Base-by-base conservation (phyloP, 345 rosid species). In the Kernera saxatilis region DNA sequence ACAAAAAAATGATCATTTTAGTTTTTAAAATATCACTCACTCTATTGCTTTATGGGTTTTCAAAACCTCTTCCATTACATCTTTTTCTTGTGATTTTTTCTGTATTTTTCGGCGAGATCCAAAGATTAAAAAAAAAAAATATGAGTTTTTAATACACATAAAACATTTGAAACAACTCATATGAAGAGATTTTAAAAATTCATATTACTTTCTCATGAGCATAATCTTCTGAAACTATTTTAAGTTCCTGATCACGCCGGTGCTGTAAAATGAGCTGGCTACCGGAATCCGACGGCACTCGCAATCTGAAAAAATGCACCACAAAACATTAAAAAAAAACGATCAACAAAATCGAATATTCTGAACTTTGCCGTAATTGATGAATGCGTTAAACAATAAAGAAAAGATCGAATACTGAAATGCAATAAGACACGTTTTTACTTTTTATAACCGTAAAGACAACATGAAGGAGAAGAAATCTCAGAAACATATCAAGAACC, bases 21-120 rank as follows among this genome's bases (percentile, higher is more conserved):
- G 9, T 65, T 5, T 37, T 3, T 7, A 13, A 0, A 49, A 17
- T 41, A 6, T 26, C 37, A 88, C 99, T 88, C 79, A 91, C 98
- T 87, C 85, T 70, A 91, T 84, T 50, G 96, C 93, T 79, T 86
- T 89, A 21, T 84, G 90, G 33, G 93, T 84, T 75, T 84, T 88
- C 75, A 82, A 21, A 74, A 84, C 90, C 84, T 91, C 87, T 29
- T 69, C 83, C 77, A 85, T 74, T 2, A 81, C 93, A 80, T 78
- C 82, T 72, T 78, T 77, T 43, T 83, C 52, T 26, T 61, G 74
- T 52, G 60, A 12, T 26, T 45, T 75, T 36, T 45, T 48, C 79
- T 75, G 74, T 27, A 66, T 59, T 58, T 59, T 58, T 55, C 2
- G 36, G 12, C 22, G 6, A 59, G 30, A 67, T 41, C 43, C 9